A percentile compares a stretch with the other conserved stretches of the same genome.
Evolutionary conservation across 352 stramenopile species (phyloP).

Genomic region (Globisporangium parvum): DNA sequence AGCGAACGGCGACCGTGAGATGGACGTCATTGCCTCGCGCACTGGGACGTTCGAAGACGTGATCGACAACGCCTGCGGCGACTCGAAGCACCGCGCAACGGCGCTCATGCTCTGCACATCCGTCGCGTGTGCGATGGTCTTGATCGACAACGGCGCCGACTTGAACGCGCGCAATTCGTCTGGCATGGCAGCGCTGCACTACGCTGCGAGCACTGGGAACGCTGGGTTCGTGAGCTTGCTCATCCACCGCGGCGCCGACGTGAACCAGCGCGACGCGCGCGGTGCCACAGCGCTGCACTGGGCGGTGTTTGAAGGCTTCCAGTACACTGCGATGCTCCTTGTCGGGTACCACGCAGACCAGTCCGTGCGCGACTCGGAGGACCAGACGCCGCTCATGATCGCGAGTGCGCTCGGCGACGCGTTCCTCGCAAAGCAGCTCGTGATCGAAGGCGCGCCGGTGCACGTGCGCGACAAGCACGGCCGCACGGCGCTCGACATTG

Average conservation of each 20-base stretch:
- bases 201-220: slow-evolving; percentile 73
- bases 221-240: slow-evolving; percentile 66
- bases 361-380: slow-evolving; percentile 52
- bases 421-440: slow-evolving; percentile 79
- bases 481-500: slow-evolving; percentile 70
- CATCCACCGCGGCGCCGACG: slow-evolving; percentile 48
- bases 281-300: slow-evolving; percentile 74
- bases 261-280: slow-evolving; percentile 63
- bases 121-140: slow-evolving; percentile 43
- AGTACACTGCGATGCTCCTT: slow-evolving; percentile 73
- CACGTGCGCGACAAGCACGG: slow-evolving; percentile 63
- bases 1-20: slow-evolving; percentile 10
- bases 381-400: slow-evolving; percentile 81
- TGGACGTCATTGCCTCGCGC: slow-evolving; percentile 4
- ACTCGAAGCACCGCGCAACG: slow-evolving; percentile 65
- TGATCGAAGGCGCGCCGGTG: slow-evolving; percentile 69
- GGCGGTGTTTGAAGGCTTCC: slow-evolving; percentile 81
- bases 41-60: slow-evolving; percentile 28
- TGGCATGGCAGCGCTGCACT: slow-evolving; percentile 77
- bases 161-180: slow-evolving; percentile 60
- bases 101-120: slow-evolving; percentile 74
- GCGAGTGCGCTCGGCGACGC: slow-evolving; percentile 68
- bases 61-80: slow-evolving; percentile 46
- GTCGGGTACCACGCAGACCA: slow-evolving; percentile 43
- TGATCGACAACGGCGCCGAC: slow-evolving; percentile 52